Evolutionary conservation across 225 moss, liverwort and hornwort genomes (phyloP).

Genomic region (Lunularia cruciata): DNA sequence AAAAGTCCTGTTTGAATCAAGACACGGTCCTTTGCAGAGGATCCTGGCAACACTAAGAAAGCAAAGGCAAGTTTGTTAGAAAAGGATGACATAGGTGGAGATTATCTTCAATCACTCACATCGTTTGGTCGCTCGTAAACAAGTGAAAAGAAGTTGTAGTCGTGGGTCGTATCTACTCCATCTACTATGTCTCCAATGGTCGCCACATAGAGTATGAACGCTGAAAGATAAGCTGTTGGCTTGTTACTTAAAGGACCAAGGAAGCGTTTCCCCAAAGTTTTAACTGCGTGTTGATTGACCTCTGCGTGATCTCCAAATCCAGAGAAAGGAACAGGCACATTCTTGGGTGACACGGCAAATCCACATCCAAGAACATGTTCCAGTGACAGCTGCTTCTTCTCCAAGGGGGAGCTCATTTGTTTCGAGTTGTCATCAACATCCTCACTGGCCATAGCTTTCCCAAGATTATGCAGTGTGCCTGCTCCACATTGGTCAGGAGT

Average conservation of each 20-base stretch:
- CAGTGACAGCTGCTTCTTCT: conserved; percentile 64
- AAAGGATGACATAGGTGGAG: too few relatives aligned
- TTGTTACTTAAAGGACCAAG: conserved; percentile 84
- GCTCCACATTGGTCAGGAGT: conserved; percentile 33
- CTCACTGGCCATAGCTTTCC: conserved; percentile 90
- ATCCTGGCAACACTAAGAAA: too few relatives aligned
- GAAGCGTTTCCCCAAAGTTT: conserved; percentile 76
- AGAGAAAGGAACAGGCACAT: conserved; percentile 33
- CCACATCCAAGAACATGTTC: conserved; percentile 91
- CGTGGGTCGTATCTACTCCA: conserved; percentile 98
- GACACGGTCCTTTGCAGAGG: too few relatives aligned
- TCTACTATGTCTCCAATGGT: conserved; percentile 97
- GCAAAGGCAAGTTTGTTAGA: background rate
- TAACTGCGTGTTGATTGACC: conserved; percentile 43
- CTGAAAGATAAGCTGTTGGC: conserved; percentile 88
- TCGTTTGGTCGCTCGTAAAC: conserved; percentile 95
- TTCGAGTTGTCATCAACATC: conserved; percentile 71
- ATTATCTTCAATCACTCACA: too few relatives aligned
- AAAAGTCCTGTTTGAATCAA: too few relatives aligned
- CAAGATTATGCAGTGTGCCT: conserved; percentile 99
- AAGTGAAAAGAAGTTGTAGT: conserved; percentile 96
- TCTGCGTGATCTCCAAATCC: conserved; percentile 72
- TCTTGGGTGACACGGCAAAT: conserved; percentile 55
- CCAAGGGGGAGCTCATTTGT: conserved; percentile 42
- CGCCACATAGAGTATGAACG: conserved; percentile 95